Evolutionary conservation across 2,329 filamentous ascomycete genomes (phyloP).

Genomic region (Zasmidium citrigriseum): DNA sequence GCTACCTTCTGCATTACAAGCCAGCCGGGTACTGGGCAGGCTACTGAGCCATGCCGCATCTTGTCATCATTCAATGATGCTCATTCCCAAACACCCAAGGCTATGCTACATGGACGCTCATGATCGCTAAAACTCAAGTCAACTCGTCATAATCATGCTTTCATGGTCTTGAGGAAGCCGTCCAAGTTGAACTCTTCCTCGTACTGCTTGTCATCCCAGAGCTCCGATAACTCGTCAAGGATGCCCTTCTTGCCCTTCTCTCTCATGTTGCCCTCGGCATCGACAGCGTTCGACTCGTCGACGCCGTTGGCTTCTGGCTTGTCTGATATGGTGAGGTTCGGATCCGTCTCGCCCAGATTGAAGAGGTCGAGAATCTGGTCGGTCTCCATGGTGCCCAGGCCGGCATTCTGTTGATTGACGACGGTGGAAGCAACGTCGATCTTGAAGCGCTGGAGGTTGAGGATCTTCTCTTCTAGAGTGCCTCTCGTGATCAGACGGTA

Average conservation of each 20-base stretch:
- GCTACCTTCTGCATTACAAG: background rate
- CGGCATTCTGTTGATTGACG: constrained; percentile 98
- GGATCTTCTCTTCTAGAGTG: constrained; percentile 96
- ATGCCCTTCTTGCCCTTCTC: constrained; percentile 97
- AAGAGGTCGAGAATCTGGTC: constrained; percentile 97
- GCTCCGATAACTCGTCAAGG: constrained; percentile 89
- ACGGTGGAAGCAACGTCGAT: constrained; percentile 98
- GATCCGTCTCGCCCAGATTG: constrained; percentile 75
- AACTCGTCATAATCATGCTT: constrained; percentile 40
- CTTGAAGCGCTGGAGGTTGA: constrained; percentile 96
- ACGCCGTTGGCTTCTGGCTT: constrained; percentile 60
- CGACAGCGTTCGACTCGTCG: constrained; percentile 69
- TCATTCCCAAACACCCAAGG: background rate
- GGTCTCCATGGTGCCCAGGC: constrained; percentile 93
- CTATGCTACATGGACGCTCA: constrained; percentile 1
- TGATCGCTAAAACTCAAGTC: background rate
- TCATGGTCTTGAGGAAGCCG: constrained; percentile 93
- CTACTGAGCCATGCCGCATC: background rate
- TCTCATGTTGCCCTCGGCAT: constrained; percentile 83
- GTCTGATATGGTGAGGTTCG: constrained; percentile 33
- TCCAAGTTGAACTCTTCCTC: constrained; percentile 97
- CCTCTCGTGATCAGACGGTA: constrained; percentile 95
- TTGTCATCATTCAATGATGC: background rate
- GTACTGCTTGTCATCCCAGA: constrained; percentile 98
- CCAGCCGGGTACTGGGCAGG: background rate